Conservation (phyloP, 345 rosid genomes). For the Carallia pectinifolia region DNA sequence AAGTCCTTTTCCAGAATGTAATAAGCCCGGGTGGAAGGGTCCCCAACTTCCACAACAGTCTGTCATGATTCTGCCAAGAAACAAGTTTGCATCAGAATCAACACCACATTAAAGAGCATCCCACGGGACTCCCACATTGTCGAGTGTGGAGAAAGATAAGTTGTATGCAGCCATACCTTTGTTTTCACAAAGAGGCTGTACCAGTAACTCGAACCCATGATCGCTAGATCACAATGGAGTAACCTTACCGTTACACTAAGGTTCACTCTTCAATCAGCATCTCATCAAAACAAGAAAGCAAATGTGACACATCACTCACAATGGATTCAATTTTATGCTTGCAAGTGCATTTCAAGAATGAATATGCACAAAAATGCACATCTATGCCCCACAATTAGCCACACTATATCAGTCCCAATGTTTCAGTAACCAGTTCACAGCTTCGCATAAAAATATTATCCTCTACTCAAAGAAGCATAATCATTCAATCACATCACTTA, state of each 20-base stretch:
- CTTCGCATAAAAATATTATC: background rate
- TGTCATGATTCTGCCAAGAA: constrained; percentile 62
- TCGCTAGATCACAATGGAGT: no score
- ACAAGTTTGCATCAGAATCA: constrained; percentile 8
- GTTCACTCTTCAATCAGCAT: no score
- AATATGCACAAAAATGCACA: constrained; percentile 6
- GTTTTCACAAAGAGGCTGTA: no score
- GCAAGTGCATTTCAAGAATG: background rate
- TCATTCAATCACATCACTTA: constrained; percentile 24
- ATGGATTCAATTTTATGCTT: background rate
- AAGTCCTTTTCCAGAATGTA: constrained; percentile 65
- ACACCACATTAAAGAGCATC: background rate
- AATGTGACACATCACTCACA: background rate
- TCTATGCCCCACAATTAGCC: background rate
- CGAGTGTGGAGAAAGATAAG: background rate
- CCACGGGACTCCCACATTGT: background rate
- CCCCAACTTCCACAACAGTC: constrained; percentile 79
- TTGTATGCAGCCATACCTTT: no score
- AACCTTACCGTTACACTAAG: no score
- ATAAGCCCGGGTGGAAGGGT: constrained; percentile 74
- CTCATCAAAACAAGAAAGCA: no score
- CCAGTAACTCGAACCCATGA: no score
- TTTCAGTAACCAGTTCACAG: background rate
- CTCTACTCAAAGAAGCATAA: background rate
- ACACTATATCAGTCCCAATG: background rate